Base-by-base conservation (phyloP, 192 early-diverging fungal species). In the Thamnidium elegans region DNA sequence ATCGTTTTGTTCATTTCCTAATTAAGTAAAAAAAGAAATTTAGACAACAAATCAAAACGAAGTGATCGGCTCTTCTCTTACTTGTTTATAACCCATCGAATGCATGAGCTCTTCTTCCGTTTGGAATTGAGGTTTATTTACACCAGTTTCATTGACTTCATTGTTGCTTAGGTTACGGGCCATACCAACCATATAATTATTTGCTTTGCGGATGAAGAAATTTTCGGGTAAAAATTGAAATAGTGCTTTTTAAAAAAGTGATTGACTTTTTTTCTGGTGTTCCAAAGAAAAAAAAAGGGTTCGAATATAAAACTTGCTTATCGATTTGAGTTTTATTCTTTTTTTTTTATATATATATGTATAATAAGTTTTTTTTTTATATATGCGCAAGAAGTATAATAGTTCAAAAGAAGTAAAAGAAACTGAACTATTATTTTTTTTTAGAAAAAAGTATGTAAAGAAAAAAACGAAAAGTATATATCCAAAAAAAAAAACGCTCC, bases 1-100 rank as follows among this genome's bases (percentile, higher is more conserved):
- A 81, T 60, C 3, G 70, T 69, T 26, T 76, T 77, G 50, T 72
- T 72, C 45, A 81, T 66, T 67, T 79, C 73, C 78, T 80, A 45
- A 52, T 50, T 52, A 50, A 56, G 47, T 17, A 32, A 36, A 42
- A 47, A 23, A 58, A 47, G 32, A 56, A 56, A 32, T 42, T 20
- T 19, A 32, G 32, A 47, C 50, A 9, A 3, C 15, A 32, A 36
- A 46, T 42, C 30, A 44, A 53, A 43, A 8, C 3, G 9, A 13
- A 21, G 17, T 52, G 10, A 21, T 21, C 19, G 8, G 4, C 48
- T n/a, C 6, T 30, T 69, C 48, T n/a, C 6, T 30, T 69, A 69
- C 67, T 62, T 72, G 70, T 34, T 72, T 66, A 20, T 72, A 72
- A 62, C 70, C 70, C 52, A 72, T 66, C 1, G 63, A 62, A 0